A percentile compares a stretch with the other conserved stretches of the same genome.
These are phyloP conservation scores for Lachnum nothofagi DNA, from an alignment of 2,329 filamentous ascomycete genomes.

Conservation along the genomic window DNA sequence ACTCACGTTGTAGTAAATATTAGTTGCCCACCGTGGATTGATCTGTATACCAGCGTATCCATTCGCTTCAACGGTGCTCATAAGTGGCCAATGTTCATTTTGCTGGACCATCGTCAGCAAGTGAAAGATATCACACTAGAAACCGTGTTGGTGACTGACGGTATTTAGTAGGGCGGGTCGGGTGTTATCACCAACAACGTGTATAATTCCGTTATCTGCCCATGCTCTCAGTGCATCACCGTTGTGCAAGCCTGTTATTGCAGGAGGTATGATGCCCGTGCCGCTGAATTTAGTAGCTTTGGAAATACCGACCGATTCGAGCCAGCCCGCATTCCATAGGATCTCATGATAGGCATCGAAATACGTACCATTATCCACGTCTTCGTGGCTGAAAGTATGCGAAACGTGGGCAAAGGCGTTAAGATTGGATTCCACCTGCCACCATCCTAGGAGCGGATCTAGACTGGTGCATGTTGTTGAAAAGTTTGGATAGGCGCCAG, in stretches of 20 bases:
- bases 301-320: constrained; percentile 48
- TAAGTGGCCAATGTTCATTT: constrained; percentile 48
- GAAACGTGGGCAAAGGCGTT: constrained; percentile 55
- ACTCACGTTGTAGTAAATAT: constrained; percentile 57
- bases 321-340: constrained; percentile 55
- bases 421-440: constrained; percentile 43
- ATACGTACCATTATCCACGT: constrained; percentile 57
- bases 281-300: constrained; percentile 44
- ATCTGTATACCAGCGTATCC: constrained; percentile 52
- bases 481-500: constrained; percentile 22
- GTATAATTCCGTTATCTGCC: constrained; percentile 53
- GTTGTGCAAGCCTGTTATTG: constrained; percentile 60
- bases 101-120: constrained; percentile 29
- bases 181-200: constrained; percentile 61
- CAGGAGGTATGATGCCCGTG: constrained; percentile 55
- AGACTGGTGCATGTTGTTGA: constrained; percentile 40
- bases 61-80: constrained; percentile 45
- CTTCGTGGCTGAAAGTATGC: constrained; percentile 57
- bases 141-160: constrained; percentile 43
- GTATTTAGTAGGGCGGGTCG: constrained; percentile 49
- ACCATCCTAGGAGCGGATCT: constrained; percentile 51
- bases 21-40: constrained; percentile 55
- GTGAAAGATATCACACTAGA: constrained; percentile 41
- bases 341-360: constrained; percentile 53
- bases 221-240: constrained; percentile 57